Base-by-base conservation (phyloP, 805 yeast genomes). In the Zygoascus flipseniorum region DNA sequence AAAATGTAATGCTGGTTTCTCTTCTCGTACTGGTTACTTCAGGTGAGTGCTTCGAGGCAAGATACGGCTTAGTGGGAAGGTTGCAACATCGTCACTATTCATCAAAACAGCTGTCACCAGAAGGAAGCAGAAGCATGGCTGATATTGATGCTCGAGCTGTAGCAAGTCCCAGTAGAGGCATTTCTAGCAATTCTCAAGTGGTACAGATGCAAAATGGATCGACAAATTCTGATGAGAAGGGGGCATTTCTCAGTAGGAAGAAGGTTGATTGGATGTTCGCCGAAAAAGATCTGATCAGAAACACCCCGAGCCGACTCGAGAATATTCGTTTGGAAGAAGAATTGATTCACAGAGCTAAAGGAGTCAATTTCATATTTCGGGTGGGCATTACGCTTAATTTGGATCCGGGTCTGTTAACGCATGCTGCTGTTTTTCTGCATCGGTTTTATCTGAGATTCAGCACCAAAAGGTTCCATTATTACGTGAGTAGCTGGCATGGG, bases 401-500 rank as follows among this genome's bases (percentile, higher is more conserved):
- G 31, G 67, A 76, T 47, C 41, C 49, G 10, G 44, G 26, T 4
- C 13, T 46, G 20, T 70, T 74, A 37, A 76, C 80, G 18, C 72
- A 80, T 0, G 82, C 82, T 0, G 63, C 78, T 23, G 68, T 67
- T 14, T 74, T 69, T 54, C 67, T 79, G 51, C 83, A 79, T 55
- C 65, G 84, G 50, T 79, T 77, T 62, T 80, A 78, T 60, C 72
- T 76, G 74, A 65, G 78, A 28, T 64, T 67, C 51, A 72, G 77
- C 37, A 58, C 78, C 49, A 64, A 66, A 42, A 62, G 67, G 44
- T 67, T 67, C 56, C 82, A 78, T 54, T 73, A 74, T 50, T 80
- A 74, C 56, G 49, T 46, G 26, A 46, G 49, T 44, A 9, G 31
- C 28, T 23, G 28, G 28, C 3, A 6, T 6, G 6, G 28, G 1